A percentile compares a stretch with the other conserved stretches of the same genome.
Evolutionary conservation across 495 filamentous ascomycete genomes (phyloP).

Genomic region (Oleoguttula mirabilis): DNA sequence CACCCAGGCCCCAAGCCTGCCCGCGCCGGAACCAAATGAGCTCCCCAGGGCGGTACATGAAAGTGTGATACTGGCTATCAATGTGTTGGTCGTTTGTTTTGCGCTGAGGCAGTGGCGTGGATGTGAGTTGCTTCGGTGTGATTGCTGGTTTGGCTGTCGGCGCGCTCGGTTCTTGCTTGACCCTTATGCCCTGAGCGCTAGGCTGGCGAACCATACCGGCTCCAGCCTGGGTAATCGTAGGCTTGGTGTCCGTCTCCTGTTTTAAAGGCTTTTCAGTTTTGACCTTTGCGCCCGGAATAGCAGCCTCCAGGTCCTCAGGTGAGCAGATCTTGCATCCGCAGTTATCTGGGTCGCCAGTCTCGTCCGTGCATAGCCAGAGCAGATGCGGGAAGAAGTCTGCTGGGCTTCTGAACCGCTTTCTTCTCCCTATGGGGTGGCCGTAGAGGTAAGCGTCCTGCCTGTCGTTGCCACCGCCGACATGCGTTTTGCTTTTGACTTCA

Average conservation of each 20-base stretch:
- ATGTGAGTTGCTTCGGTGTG: slow-evolving; percentile 15
- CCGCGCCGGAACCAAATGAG: slow-evolving; percentile 47
- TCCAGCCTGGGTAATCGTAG: neutral
- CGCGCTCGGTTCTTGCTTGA: slow-evolving; percentile 8
- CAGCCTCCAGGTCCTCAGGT: slow-evolving; percentile 31
- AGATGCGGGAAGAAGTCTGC: slow-evolving; percentile 51
- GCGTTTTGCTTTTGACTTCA: slow-evolving; percentile 25
- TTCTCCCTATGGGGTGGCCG: slow-evolving; percentile 45
- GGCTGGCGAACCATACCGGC: neutral
- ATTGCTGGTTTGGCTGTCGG: slow-evolving; percentile 6
- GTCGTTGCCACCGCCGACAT: slow-evolving; percentile 33
- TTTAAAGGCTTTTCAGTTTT: slow-evolving; percentile 19
- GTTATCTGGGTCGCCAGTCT: slow-evolving; percentile 41
- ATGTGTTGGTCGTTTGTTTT: slow-evolving; percentile 34
- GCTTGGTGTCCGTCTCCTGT: slow-evolving; percentile 15
- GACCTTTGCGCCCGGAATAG: slow-evolving; percentile 19
- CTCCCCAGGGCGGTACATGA: slow-evolving; percentile 47
- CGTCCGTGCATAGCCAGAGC: slow-evolving; percentile 45
- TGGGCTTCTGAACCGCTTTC: slow-evolving; percentile 47
- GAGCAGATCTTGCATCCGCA: slow-evolving; percentile 45
- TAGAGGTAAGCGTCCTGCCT: slow-evolving; percentile 50
- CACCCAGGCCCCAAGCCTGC: slow-evolving; percentile 45
- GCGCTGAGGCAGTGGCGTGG: slow-evolving; percentile 31
- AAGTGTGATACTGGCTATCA: slow-evolving; percentile 34
- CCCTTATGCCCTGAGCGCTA: slow-evolving; percentile 1